Evolutionary conservation across 2,329 filamentous ascomycete genomes (phyloP).

Genomic region (Penicillium sp.): DNA sequence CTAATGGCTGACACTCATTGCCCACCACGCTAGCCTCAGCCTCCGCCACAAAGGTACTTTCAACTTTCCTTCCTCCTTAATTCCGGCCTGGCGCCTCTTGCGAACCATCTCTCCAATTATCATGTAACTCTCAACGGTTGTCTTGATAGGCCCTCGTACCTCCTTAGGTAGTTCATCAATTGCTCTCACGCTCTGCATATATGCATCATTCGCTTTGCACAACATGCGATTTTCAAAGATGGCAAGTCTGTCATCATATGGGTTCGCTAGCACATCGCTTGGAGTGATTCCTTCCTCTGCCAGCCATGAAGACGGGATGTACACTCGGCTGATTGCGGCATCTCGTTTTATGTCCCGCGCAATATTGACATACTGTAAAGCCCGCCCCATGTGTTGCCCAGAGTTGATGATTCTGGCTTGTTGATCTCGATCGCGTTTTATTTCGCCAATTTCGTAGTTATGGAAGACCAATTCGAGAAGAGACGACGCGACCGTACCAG

Average conservation of each 20-base stretch:
- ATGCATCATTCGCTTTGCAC: slow-evolving; percentile 30
- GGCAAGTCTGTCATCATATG: not conserved
- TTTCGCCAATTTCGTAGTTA: slow-evolving; percentile 37
- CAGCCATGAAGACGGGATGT: slow-evolving; percentile 67
- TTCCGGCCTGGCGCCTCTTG: slow-evolving; percentile 1
- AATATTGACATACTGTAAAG: slow-evolving; percentile 77
- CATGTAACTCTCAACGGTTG: slow-evolving; percentile 74
- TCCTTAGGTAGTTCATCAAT: slow-evolving; percentile 64
- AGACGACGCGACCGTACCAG: slow-evolving; percentile 69
- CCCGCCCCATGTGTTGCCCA: slow-evolving; percentile 61
- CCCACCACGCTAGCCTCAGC: slow-evolving; percentile 7
- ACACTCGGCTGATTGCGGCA: slow-evolving; percentile 65
- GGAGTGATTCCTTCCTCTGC: slow-evolving; percentile 52
- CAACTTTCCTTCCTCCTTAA: slow-evolving; percentile 60
- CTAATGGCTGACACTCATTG: not conserved
- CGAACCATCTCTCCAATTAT: slow-evolving; percentile 58
- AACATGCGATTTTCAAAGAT: not conserved
- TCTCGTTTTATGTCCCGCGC: slow-evolving; percentile 71
- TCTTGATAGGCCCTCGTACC: slow-evolving; percentile 63
- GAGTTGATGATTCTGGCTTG: slow-evolving; percentile 34
- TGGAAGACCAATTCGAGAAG: slow-evolving; percentile 67
- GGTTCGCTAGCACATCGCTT: slow-evolving; percentile 5
- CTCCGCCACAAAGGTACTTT: slow-evolving; percentile 9
- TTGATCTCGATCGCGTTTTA: slow-evolving; percentile 27
- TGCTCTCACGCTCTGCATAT: slow-evolving; percentile 53